A percentile compares a stretch with the other conserved stretches of the same genome.
Conservation (phyloP, 805 yeast species). For the Lipomyces orientalis region DNA sequence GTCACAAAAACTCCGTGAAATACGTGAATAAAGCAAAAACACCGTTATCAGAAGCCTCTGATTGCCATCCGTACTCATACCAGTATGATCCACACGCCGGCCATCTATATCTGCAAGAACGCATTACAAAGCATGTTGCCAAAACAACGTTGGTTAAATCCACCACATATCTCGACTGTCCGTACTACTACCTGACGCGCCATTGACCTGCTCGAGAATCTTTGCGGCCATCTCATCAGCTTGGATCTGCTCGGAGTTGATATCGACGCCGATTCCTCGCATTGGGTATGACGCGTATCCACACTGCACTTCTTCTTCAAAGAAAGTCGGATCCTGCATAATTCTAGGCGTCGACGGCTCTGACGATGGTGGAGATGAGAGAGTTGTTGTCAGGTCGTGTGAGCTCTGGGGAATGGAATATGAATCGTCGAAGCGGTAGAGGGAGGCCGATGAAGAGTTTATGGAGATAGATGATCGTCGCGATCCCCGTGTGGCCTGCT, state of each 20-base stretch:
- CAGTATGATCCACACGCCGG: background rate
- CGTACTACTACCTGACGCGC: background rate
- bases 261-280: background rate
- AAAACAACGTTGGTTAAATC: background rate
- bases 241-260: slow-evolving; percentile 11
- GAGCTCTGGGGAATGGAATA: slow-evolving; percentile 1
- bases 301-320: slow-evolving; percentile 13
- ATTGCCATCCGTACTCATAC: background rate
- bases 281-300: background rate
- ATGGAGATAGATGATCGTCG: background rate
- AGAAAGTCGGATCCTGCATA: slow-evolving; percentile 27
- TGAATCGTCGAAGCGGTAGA: slow-evolving; percentile 2
- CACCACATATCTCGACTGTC: background rate
- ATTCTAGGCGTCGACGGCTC: slow-evolving; percentile 23
- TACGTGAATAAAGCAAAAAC: background rate
- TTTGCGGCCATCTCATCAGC: slow-evolving; percentile 29
- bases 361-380: slow-evolving; percentile 2
- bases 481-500: background rate
- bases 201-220: slow-evolving; percentile 27
- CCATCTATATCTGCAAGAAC: background rate
- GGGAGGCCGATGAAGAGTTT: slow-evolving; percentile 6
- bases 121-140: background rate
- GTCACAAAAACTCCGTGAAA: background rate
- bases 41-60: background rate
- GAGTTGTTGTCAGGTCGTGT: background rate